Base-by-base conservation (phyloP, 768 basidiomycete species). In the Boletus patriciae region DNA sequence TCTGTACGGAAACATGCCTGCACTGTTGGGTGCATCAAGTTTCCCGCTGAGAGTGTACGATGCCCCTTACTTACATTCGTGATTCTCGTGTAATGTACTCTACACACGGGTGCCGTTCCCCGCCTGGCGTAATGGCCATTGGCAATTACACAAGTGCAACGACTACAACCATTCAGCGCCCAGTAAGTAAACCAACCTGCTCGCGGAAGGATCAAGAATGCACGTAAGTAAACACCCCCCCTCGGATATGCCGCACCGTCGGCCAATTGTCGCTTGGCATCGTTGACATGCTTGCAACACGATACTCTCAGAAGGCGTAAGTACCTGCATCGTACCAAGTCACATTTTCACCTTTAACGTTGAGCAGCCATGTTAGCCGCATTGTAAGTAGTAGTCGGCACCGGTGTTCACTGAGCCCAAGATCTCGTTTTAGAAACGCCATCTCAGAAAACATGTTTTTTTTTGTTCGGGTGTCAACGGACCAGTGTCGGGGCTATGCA, bases 1-100 rank as follows among this genome's bases (percentile, higher is more conserved):
- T 5, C 44, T 74, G 31, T 64, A 71, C 31, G 71, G 70, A 7
- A 63, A 53, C 27, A 13, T 55, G 49, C 47, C 67, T 43, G 46
- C 27, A 46, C 5, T 52, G 36, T 50, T 55, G 54, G 50, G 52
- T n/a, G 27, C 52, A 21, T 29, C 60, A 3, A 37, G 46, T 16
- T 50, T 56, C 23, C 64, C 38, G 31, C 12, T 58, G 46, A 52
- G 53, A 31, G 42, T 41, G 18, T 56, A 57, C 21, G 41, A 43
- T 27, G 33, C 37, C 6, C 41, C 37, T 55, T 62, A 54, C 46
- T 60, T 51, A 54, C 46, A 54, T 44, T 62, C 49, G 41, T 58
- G 54, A 55, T 50, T 50, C 23, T 12, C n/a, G 46, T 7, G 50
- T 29, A 33, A 46, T 41, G 33, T 18, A 46, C 23, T 19, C 25